A percentile compares a stretch with the other conserved stretches of the same genome.
Conservation (phyloP, 2,329 filamentous ascomycete genomes). For the Aspergillus floridensis region DNA sequence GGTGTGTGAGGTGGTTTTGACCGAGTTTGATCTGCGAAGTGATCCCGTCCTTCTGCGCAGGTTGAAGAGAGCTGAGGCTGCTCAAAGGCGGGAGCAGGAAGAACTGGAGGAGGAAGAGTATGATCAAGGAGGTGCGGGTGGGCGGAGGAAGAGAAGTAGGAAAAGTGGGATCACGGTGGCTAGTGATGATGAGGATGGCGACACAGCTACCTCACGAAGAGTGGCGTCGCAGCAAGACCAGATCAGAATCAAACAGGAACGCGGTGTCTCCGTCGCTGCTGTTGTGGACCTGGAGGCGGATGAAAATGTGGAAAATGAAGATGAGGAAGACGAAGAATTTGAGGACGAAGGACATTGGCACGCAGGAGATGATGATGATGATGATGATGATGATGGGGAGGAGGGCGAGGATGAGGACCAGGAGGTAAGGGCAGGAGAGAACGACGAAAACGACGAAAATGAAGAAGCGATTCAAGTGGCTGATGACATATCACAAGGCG, state of each 20-base stretch:
- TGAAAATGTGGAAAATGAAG: background rate
- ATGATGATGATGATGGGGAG: conserved; percentile 8
- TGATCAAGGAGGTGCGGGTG: conserved; percentile 7
- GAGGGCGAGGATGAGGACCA: background rate
- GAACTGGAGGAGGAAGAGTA: conserved; percentile 30
- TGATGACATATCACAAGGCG: background rate
- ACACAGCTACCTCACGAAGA: background rate
- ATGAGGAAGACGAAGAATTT: background rate
- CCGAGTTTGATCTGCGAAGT: conserved; percentile 36
- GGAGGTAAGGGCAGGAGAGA: background rate
- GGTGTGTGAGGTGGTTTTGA: conserved; percentile 41
- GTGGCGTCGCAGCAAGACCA: background rate
- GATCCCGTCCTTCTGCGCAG: conserved; percentile 42
- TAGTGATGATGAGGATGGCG: conserved; percentile 27
- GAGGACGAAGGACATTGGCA: background rate
- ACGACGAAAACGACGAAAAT: background rate
- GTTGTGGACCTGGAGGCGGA: background rate
- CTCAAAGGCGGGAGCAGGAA: conserved; percentile 26
- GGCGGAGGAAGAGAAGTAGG: conserved; percentile 15
- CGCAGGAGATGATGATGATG: conserved; percentile 5
- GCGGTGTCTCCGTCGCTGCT: background rate
- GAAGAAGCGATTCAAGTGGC: background rate
- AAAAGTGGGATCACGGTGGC: conserved; percentile 31
- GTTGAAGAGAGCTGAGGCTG: conserved; percentile 35
- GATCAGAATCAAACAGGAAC: background rate